These are phyloP conservation scores for Chalara sp. DNA, from an alignment of 2,329 filamentous ascomycete genomes.

Conservation along the genomic window DNA sequence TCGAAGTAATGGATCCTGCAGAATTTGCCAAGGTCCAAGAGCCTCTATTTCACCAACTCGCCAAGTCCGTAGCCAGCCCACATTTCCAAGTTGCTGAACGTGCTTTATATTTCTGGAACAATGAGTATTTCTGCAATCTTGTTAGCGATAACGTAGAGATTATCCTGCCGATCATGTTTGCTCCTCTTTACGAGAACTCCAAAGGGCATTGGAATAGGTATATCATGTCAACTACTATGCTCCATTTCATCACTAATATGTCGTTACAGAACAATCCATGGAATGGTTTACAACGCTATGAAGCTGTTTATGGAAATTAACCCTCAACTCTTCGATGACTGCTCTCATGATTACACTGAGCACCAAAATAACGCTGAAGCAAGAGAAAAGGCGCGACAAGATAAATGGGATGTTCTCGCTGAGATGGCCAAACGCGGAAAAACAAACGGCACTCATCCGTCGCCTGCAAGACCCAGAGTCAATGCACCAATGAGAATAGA, in stretches of 20 bases:
- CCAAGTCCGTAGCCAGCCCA: constrained; percentile 95
- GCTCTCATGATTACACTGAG: constrained; percentile 96
- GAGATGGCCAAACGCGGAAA: constrained; percentile 72
- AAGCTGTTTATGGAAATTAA: constrained; percentile 99
- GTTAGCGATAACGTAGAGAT: constrained; percentile 99
- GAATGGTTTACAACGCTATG: constrained; percentile 99
- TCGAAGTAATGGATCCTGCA: constrained; percentile 98
- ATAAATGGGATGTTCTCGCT: constrained; percentile 81
- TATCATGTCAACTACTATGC: constrained; percentile 22
- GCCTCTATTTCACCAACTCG: constrained; percentile 91
- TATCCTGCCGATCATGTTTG: constrained; percentile 98
- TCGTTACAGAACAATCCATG: constrained; percentile 78
- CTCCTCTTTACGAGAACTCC: constrained; percentile 94
- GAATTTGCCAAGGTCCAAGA: constrained; percentile 99
- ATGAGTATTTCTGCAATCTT: constrained; percentile 98
- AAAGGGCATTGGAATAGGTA: constrained; percentile 99
- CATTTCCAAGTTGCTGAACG: constrained; percentile 98
- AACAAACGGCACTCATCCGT: constrained; percentile 29
- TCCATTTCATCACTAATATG: constrained; percentile 26
- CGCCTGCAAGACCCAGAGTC: constrained; percentile 32
- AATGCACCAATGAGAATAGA: constrained; percentile 49
- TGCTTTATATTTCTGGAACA: constrained; percentile 99
- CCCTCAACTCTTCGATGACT: constrained; percentile 95
- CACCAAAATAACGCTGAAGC: constrained; percentile 88
- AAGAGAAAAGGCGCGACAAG: constrained; percentile 72